These are phyloP conservation scores for Cucumis cinereus DNA, from an alignment of 306 rosid species.

Conservation along the genomic window DNA sequence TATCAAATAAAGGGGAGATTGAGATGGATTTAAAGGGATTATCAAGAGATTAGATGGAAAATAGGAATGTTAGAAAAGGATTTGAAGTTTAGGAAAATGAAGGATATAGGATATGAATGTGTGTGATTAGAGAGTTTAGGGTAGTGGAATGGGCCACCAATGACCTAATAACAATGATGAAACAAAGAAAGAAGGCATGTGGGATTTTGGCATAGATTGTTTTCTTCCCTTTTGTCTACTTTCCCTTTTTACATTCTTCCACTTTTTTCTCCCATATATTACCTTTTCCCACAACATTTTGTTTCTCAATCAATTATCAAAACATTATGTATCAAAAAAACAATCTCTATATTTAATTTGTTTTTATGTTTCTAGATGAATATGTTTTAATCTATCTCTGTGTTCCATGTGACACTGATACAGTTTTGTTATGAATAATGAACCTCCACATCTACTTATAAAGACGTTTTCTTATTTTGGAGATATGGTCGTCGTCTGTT, in stretches of 20 bases:
- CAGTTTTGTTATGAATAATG: no score
- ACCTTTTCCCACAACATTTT: not conserved
- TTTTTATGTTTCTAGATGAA: not conserved
- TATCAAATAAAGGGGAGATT: no score
- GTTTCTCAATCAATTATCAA: not conserved
- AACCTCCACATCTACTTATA: no score
- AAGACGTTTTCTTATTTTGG: no score
- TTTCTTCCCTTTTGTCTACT: conserved; percentile 1
- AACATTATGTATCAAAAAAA: not conserved
- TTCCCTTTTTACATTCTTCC: not conserved
- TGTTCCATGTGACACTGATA: no score
- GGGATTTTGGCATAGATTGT: conserved; percentile 6
- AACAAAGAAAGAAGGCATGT: conserved; percentile 7
- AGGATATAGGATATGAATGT: not conserved
- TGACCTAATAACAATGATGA: conserved; percentile 1
- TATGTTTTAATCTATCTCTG: not conserved
- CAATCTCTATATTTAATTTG: not conserved
- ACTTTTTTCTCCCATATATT: not conserved
- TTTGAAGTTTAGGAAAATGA: not conserved
- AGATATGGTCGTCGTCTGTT: no score
- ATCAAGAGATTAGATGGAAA: not conserved
- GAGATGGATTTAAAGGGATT: no score
- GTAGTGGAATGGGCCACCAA: conserved; percentile 17
- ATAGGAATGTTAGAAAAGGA: not conserved
- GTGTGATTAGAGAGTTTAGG: not conserved